Evolutionary conservation across 179 eudicot genomes (phyloP), one percentile per base, ranked within the genome.

Genomic region (Beta macrorhiza): DNA sequence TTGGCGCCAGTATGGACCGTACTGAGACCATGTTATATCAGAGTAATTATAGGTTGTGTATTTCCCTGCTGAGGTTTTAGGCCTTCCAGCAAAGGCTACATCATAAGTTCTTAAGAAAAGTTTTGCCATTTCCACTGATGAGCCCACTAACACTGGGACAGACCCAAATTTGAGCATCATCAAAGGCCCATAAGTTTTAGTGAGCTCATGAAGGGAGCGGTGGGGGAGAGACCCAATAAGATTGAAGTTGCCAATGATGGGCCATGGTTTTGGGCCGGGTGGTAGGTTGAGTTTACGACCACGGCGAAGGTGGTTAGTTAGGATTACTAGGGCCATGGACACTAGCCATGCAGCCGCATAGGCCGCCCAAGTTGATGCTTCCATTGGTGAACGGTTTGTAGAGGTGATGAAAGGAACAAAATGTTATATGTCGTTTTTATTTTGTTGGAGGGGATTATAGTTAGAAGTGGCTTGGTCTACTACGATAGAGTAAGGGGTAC

Each of bases 191-290:
- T 91, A 88, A 32, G 67, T 78, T 65, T 83, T 72, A 53, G 90
- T 78, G 32, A 90, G 80, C 9, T 78, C 81, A 78, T 91, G 79
- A 22, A 91, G 80, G 44, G 91, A 89, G 10, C 86, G 86, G 77
- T 91, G 91, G 2, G 93, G 95, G 61, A 89, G 90, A n/a, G 90
- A 19, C 20, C 93, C 95, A 4, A 91, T 84, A 2, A 90, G 90
- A 84, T 90, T 86, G 80, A 89, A 86, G 83, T 91, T 91, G 3
- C 99, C 99, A 16, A 96, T 94, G 1, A 96, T 81, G 29, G 99
- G 98, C 97, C 96, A 94, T 14, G 96, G 88, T 77, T 87, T 89
- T 25, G 97, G 97, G 53, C 97, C 97, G 0, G 95, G 97, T 5
- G 97, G 93, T 42, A 65, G 82, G 72, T 88, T 86, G 71, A 84